Evolutionary conservation across 2,329 filamentous ascomycete species (phyloP), one percentile per base, ranked within the genome.

Genomic region (Fusarium sp.): DNA sequence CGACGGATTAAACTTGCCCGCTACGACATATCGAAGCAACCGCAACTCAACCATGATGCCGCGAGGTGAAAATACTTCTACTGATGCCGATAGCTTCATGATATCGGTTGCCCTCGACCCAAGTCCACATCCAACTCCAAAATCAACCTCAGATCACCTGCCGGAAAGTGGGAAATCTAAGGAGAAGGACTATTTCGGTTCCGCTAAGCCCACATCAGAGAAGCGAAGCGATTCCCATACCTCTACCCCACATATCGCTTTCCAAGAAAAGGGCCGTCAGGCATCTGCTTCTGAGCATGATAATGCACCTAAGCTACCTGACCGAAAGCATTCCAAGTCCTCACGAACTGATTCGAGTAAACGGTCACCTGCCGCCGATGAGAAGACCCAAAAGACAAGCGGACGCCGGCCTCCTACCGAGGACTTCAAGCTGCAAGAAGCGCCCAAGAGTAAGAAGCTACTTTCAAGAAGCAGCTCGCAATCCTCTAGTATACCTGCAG

Each of bases 201-300:
- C 79, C 7, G 65, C 80, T 33, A 85, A 83, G 75, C 75, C 78
- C n/a, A 70, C 77, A 17, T 68, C 78, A 4, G 83, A 87, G 51
- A 84, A 79, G 70, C 83, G 82, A 47, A 75, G 73, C 17, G 85
- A 85, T 43, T 85, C 84, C 2, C 81, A 82, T 56, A 77, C 81
- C 61, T 86, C 89, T 3, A 94, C 92, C 17, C 93, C 94, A n/a
- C 94, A 97, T 74, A 97, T 97, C 72, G 92, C 93, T 22, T 96
- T 94, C 76, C 93, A 97, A 77, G 93, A 97, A 73, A 96, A 94
- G 78, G 88, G 88, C 3, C 87, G 92, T 4, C 75, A 79, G 46
- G 32, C 73, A 19, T 89, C 89, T 1, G 87, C 88, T 13, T 80
- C 72, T 22, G 72, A 88, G 23, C 83, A 87, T 30, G 85, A 85